A percentile compares a stretch with the other conserved stretches of the same genome.
phyloP scores from a whole-genome alignment of 2,329 filamentous ascomycete genomes.

The Pestalotiopsis sp. region DNA sequence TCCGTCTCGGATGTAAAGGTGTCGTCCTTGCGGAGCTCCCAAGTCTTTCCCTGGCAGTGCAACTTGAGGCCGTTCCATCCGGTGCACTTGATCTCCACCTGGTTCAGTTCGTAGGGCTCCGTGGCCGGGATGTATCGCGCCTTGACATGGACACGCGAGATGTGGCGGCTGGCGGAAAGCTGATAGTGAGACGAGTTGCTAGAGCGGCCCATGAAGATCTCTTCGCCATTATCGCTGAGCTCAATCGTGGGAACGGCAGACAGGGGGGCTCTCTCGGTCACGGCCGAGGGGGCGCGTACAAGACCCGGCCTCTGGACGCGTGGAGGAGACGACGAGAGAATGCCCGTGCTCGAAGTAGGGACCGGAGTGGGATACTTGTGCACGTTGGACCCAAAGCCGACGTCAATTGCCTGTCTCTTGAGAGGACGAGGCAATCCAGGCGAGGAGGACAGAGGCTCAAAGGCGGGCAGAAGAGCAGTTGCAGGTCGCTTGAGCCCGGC shows the following conservation, averaged over 20 bases:
- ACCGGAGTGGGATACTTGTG: constrained; percentile 89
- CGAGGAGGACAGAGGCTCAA: constrained; percentile 80
- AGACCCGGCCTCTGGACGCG: constrained; percentile 52
- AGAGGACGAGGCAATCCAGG: constrained; percentile 68
- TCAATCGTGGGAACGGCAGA: constrained; percentile 81
- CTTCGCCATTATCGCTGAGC: constrained; percentile 79
- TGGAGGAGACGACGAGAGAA: constrained; percentile 85
- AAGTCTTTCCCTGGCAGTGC: constrained; percentile 86
- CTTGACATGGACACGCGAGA: constrained; percentile 91
- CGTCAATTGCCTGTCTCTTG: constrained; percentile 64
- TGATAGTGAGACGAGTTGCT: constrained; percentile 96
- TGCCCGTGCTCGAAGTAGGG: constrained; percentile 90
- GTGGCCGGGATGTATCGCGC: constrained; percentile 77
- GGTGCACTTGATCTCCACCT: constrained; percentile 85
- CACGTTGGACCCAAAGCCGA: constrained; percentile 42
- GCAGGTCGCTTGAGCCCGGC: constrained; percentile 62
- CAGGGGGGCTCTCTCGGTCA: constrained; percentile 81
- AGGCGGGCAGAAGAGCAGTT: constrained; percentile 74
- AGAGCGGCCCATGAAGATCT: constrained; percentile 85
- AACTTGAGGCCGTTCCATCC: constrained; percentile 96
- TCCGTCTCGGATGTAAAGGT: constrained; percentile 89
- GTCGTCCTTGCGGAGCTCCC: constrained; percentile 85
- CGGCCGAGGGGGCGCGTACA: constrained; percentile 62
- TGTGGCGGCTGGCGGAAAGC: constrained; percentile 86
- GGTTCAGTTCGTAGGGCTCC: constrained; percentile 69